Conservation (phyloP, 306 rosid species). For the Castanea crenata region DNA sequence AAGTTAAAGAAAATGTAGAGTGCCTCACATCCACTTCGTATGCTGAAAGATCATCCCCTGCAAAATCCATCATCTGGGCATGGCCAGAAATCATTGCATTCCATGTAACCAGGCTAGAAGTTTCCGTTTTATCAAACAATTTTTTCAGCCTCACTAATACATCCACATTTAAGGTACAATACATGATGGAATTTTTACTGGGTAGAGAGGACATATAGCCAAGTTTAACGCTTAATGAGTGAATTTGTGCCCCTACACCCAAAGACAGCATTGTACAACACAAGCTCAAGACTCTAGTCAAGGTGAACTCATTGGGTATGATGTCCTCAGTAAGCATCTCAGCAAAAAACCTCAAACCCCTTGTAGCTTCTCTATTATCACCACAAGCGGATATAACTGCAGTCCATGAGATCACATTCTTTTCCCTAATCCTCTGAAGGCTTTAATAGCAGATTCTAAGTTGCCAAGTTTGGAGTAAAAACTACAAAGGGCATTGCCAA, state of each 20-base stretch:
- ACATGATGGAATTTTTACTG: conserved; percentile 59
- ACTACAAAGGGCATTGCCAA: conserved; percentile 79
- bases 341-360: conserved; percentile 51
- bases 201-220: conserved; percentile 57
- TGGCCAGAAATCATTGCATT: conserved; percentile 87
- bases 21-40: conserved; percentile 63
- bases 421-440: conserved; percentile 52
- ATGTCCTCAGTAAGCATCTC: conserved; percentile 60
- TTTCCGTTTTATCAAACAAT: conserved; percentile 56
- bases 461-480: conserved; percentile 68
- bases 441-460: conserved; percentile 51
- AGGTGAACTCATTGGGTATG: conserved; percentile 75
- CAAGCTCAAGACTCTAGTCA: conserved; percentile 64
- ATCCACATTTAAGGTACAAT: conserved; percentile 75
- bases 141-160: conserved; percentile 56
- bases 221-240: conserved; percentile 51
- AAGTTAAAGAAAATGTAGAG: conserved; percentile 53
- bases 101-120: conserved; percentile 68
- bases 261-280: conserved; percentile 56
- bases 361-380: conserved; percentile 56
- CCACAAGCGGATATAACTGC: conserved; percentile 68
- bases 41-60: conserved; percentile 56
- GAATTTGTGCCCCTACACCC: conserved; percentile 66
- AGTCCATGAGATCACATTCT: conserved; percentile 88
- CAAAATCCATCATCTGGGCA: conserved; percentile 64